Base-by-base conservation (phyloP, 257 asterid genomes). In the Scutellaria barbata region DNA sequence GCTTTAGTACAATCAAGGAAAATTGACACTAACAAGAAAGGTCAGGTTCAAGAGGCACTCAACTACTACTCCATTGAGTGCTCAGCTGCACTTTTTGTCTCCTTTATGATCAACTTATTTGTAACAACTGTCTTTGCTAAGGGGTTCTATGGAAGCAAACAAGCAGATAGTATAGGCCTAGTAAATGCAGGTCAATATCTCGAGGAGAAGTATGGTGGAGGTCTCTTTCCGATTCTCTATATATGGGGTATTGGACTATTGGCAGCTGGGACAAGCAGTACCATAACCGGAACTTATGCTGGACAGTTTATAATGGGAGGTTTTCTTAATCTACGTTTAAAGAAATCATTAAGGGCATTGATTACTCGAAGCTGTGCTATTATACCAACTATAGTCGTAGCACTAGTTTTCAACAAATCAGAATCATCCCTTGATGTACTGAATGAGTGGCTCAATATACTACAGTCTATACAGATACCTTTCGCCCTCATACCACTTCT, bases 251-350 rank as follows among this genome's bases (percentile, higher is more conserved):
- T 95, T 8, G 99, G 99, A 17, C 85, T 95, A 77, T 83, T 95
- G 82, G 99, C 99, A 37, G 99, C 99, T 6, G 99, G 99, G 43
- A 95, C 89, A 72, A 95, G 99, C 71, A 95, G 99, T 76, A 95
- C 99, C 5, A 89, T 95, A 54, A 95, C 98, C 0, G 99, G 99
- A 14, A 95, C 99, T 5, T 92, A 95, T 74, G 99, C 98, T 41
- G 99, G 99, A 35, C 99, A 95, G 78, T 95, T 95, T 80, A 90
- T 95, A 69, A 95, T 95, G 98, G 99, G 99, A 18, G 99, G 99
- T 63, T 95, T 95, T 83, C 90, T 95, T 17, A 87, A 95, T 76
- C 93, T 95, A 53, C 90, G 92, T 39, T 68, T 92, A 67, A 95
- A 88, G 88, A 95, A 95, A 84, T 95, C 97, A 65, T 68, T 92